phyloP scores from a whole-genome alignment of 2,329 filamentous ascomycete species.

The Ascochyta clinopodiicola region DNA sequence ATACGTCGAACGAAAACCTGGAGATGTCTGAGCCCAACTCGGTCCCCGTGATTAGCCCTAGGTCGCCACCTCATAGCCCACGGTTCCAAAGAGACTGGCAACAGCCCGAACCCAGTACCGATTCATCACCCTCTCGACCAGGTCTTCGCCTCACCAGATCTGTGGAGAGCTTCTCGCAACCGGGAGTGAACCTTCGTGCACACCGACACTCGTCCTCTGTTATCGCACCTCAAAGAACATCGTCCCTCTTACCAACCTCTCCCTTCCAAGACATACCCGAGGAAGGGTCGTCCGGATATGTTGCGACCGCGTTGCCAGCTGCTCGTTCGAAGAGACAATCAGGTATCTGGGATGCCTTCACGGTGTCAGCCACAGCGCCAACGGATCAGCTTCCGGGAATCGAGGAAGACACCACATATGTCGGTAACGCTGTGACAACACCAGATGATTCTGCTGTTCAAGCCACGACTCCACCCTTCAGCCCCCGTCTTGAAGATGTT shows the following conservation, averaged over 20 bases:
- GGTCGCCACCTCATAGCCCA: conserved; percentile 36
- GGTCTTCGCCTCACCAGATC: conserved; percentile 42
- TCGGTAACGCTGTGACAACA: conserved; percentile 52
- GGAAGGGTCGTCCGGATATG: conserved; percentile 8
- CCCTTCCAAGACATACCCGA: conserved; percentile 31
- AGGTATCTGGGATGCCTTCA: conserved; percentile 42
- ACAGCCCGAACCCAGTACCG: conserved; percentile 17
- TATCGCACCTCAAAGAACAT: conserved; percentile 49
- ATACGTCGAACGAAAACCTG: conserved; percentile 7
- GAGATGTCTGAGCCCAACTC: conserved; percentile 22
- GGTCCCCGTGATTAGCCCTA: conserved; percentile 22
- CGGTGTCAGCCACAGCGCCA: conserved; percentile 25
- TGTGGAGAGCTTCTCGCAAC: conserved; percentile 64
- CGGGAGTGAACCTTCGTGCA: conserved; percentile 52
- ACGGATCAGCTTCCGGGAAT: conserved; percentile 34
- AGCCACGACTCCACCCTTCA: conserved; percentile 50
- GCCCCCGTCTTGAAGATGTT: conserved; percentile 46
- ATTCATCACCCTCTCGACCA: conserved; percentile 19
- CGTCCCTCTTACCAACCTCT: conserved; percentile 39
- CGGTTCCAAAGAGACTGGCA: conserved; percentile 18
- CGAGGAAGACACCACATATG: conserved; percentile 37
- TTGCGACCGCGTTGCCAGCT: neutral
- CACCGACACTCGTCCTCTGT: conserved; percentile 49
- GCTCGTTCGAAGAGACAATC: conserved; percentile 38
- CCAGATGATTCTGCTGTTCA: conserved; percentile 50